Evolutionary conservation across 2,329 filamentous ascomycete genomes (phyloP), one percentile per base, ranked within the genome.

Genomic region (Fusarium tuaranense): DNA sequence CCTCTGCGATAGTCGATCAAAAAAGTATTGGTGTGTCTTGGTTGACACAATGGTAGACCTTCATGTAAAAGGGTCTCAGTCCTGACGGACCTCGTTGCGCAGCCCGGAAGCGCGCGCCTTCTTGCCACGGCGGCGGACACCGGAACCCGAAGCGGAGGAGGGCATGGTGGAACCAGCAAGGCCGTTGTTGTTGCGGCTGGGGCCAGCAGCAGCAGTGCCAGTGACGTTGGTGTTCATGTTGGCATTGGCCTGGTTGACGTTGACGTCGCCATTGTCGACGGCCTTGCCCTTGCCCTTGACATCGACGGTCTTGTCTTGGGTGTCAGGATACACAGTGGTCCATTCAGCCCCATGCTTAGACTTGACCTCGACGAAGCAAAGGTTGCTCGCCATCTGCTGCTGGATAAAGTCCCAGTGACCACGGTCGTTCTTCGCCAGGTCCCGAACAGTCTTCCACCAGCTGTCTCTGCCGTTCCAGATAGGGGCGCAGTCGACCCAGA

Each of bases 291-390:
- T 55, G 48, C 48, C 48, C 48, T 55, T 55, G 27, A 32, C 48
- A 20, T 55, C 48, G 6, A 32, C 27, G 12, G 27, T 14, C 16
- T 27, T 51, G 27, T 32, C 25, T 55, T 30, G 27, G 12, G 27
- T 5, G 48, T 67, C 55, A 6, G 75, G 63, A 9, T 60, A 18
- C 36, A 76, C 53, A 4, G 57, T 36, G n/a, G 60, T 32, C 74
- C 74, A 78, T 41, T 27, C 55, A 7, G 65, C 59, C 20, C 69
- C 78, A 14, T 64, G 68, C 61, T 70, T 72, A 32, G 76, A 71
- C 18, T 63, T 69, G 30, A 69, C 67, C 25, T 78, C 73, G 25
- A 76, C 65, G 7, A 78, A 51, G 66, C 78, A 79, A 6, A 68
- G 38, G 20, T 75, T 74, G 6, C 60, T 22, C 10, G 70, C 48